Evolutionary conservation across 2,329 filamentous ascomycete genomes (phyloP).

Genomic region (Venturiaceae sp.): DNA sequence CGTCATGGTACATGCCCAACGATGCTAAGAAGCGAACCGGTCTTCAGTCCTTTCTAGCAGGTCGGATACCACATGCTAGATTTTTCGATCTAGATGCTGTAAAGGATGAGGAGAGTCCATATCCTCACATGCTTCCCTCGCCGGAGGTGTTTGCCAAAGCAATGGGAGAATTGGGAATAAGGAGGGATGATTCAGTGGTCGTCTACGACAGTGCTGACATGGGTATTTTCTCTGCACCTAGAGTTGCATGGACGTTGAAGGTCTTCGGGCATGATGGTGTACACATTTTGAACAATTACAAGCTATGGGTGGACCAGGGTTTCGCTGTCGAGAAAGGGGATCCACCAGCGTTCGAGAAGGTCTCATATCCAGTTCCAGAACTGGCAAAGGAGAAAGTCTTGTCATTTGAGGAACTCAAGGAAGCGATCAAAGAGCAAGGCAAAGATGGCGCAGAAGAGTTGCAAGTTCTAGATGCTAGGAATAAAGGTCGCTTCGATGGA

Average conservation of each 20-base stretch:
- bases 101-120: conserved; percentile 77
- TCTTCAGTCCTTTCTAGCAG: conserved; percentile 67
- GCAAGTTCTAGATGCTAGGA: conserved; percentile 82
- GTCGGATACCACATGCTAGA: conserved; percentile 77
- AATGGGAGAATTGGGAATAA: conserved; percentile 83
- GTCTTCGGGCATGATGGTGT: conserved; percentile 85
- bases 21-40: conserved; percentile 66
- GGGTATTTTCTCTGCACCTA: conserved; percentile 87
- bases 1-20: conserved; percentile 93
- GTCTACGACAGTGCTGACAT: conserved; percentile 89
- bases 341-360: conserved; percentile 33
- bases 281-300: conserved; percentile 92
- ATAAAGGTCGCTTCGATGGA: conserved; percentile 70
- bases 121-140: conserved; percentile 92
- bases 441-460: conserved; percentile 77
- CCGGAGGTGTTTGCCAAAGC: conserved; percentile 72
- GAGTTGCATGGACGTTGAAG: conserved; percentile 87
- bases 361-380: conserved; percentile 32
- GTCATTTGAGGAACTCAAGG: conserved; percentile 72
- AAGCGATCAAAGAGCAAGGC: conserved; percentile 64
- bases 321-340: conserved; percentile 73
- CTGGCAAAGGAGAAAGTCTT: conserved; percentile 55
- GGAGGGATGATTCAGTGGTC: conserved; percentile 78
- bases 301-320: conserved; percentile 79
- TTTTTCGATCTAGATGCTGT: conserved; percentile 96